phyloP scores from a whole-genome alignment of 192 early-diverging fungal genomes.

The Podila epicladia region DNA sequence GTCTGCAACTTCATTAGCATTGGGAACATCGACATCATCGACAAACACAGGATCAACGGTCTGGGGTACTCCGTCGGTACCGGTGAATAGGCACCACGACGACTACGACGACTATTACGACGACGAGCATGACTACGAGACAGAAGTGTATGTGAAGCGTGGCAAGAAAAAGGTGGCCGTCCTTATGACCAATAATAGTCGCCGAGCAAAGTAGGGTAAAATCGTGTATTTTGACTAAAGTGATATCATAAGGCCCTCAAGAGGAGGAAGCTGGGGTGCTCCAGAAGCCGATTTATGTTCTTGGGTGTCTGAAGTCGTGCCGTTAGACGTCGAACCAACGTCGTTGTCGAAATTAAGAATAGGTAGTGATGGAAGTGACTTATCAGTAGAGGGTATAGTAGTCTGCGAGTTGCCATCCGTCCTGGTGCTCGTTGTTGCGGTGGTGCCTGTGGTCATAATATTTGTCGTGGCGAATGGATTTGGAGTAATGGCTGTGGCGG shows the following conservation, averaged over 20 bases:
- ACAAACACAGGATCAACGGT: conserved; percentile 33
- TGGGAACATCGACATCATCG: background rate
- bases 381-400: background rate
- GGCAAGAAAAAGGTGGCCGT: conserved; percentile 57
- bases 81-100: conserved; percentile 20
- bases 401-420: background rate
- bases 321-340: background rate
- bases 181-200: conserved; percentile 50
- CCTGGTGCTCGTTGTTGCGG: background rate
- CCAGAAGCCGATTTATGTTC: conserved; percentile 18
- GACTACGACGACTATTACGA: conserved; percentile 44
- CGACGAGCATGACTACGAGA: conserved; percentile 49
- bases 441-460: background rate
- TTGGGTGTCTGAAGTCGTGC: background rate
- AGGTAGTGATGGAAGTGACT: conserved; percentile 14
- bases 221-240: conserved; percentile 7
- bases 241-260: conserved; percentile 43
- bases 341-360: conserved; percentile 27
- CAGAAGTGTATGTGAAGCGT: conserved; percentile 52
- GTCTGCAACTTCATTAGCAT: background rate
- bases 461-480: background rate
- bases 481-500: background rate
- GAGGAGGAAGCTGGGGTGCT: conserved; percentile 28
- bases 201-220: conserved; percentile 8
- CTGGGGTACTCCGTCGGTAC: conserved; percentile 52